These are phyloP conservation scores for Cryomyces minteri DNA, from an alignment of 495 filamentous ascomycete genomes.

Conservation along the genomic window DNA sequence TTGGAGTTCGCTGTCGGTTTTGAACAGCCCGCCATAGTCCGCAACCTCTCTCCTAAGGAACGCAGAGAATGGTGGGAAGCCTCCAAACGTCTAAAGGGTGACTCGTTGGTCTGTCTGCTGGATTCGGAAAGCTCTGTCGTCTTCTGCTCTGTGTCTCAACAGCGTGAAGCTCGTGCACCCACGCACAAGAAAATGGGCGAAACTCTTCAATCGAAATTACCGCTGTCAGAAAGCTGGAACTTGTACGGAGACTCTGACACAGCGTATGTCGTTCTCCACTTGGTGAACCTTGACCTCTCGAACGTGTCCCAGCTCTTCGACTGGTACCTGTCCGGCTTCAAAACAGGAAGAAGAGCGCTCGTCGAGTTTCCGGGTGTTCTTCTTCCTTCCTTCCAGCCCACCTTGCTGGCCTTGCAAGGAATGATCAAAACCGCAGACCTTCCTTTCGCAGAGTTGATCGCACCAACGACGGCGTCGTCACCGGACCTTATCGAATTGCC, in stretches of 20 bases:
- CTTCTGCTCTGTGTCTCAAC: conserved; percentile 34
- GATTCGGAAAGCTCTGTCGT: conserved; percentile 25
- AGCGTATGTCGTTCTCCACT: not conserved
- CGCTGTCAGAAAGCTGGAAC: not conserved
- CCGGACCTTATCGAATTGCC: conserved; percentile 15
- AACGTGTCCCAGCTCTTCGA: not conserved
- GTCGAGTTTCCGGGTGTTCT: conserved; percentile 58
- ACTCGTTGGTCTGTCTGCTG: conserved; percentile 40
- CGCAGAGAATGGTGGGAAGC: conserved; percentile 41
- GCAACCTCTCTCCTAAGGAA: conserved; percentile 12
- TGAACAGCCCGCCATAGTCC: conserved; percentile 29
- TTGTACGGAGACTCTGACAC: not conserved
- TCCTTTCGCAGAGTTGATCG: conserved; percentile 42
- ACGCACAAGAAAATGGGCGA: not conserved
- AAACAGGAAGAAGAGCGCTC: conserved; percentile 18
- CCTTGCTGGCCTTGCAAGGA: conserved; percentile 41
- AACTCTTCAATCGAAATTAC: not conserved
- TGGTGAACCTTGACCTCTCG: not conserved
- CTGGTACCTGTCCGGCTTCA: not conserved
- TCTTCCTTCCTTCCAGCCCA: conserved; percentile 46
- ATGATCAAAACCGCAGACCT: conserved; percentile 30
- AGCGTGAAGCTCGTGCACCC: not conserved
- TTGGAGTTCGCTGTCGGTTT: conserved; percentile 36
- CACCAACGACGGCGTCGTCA: conserved; percentile 15
- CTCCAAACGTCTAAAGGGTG: conserved; percentile 34